Base-by-base conservation (phyloP, 352 stramenopile species). In the Globisporangium nagaii region DNA sequence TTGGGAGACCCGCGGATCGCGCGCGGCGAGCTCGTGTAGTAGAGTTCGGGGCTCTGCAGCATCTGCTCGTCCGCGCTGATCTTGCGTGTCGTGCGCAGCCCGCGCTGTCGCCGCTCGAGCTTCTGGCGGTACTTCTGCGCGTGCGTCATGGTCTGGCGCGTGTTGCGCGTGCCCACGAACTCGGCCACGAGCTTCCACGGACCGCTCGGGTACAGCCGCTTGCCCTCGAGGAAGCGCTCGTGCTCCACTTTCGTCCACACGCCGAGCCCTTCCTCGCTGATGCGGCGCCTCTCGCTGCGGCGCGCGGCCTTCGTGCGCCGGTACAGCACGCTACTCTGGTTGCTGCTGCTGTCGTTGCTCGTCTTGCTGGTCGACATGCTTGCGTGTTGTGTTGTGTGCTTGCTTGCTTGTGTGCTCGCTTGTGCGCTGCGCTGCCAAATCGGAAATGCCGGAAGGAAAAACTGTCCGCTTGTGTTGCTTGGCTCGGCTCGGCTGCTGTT, bases 111-210 rank as follows among this genome's bases (percentile, higher is more conserved):
- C 17, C 71, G 66, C 47, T 66, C 65, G 37, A 79, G 58, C 73
- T 91, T 91, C 65, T 91, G 78, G 41, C 78, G 78, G 58, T 89
- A 91, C 62, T 91, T 91, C 44, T 91, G 81, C 63, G 81, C 81
- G 58, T 91, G 81, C 25, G 81, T 89, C 81, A 89, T 89, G 41
- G 98, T 98, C 71, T 99, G 96, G 22, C 95, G 90, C n/a, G 93
- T 89, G 47, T 59, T 79, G 55, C 72, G 70, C 45, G 72, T 78
- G 25, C 67, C 67, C 12, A 83, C 68, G 53, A 65, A 64, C 36
- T 63, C 66, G 17, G 72, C 70, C 42, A 83, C 68, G 31, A 72
- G 50, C 54, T 83, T 79, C 72, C 72, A 83, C 17, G 72, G 72
- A 0, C 72, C 70, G n/a, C 73, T 63, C n/a, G 72, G 72, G 27